These are phyloP conservation scores for Saccharum officinarum DNA, from an alignment of 176 grass and related monocot genomes.

Conservation along the genomic window DNA sequence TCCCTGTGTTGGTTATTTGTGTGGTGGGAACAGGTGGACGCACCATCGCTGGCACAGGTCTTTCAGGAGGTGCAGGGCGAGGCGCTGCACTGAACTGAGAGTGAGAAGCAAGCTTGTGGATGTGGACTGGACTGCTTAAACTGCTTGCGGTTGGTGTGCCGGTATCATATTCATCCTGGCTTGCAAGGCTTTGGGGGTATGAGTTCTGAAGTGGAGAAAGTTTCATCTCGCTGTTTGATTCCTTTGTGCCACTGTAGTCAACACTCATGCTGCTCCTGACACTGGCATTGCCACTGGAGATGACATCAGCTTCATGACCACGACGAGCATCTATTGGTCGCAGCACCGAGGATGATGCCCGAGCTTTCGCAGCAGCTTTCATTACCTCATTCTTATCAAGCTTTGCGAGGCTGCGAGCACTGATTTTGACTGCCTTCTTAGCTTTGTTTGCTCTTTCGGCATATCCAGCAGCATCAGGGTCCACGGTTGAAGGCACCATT, in stretches of 20 bases:
- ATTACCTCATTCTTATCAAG: conserved; percentile 84
- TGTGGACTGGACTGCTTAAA: conserved; percentile 73
- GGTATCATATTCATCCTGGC: conserved; percentile 78
- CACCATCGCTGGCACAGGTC: conserved; percentile 16
- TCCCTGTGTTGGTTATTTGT: conserved; percentile 40
- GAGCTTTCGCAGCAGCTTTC: conserved; percentile 90
- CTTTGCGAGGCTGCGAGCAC: conserved; percentile 96
- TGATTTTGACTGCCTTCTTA: conserved; percentile 89
- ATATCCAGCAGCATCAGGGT: conserved; percentile 79
- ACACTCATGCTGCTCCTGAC: conserved; percentile 68
- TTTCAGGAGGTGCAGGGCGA: conserved; percentile 43
- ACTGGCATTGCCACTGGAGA: conserved; percentile 71
- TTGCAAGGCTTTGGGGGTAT: conserved; percentile 71
- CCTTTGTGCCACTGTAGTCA: conserved; percentile 63
- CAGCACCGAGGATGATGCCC: conserved; percentile 90
- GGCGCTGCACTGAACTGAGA: conserved; percentile 33
- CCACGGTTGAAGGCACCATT: conserved; percentile 86
- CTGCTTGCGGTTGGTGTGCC: conserved; percentile 77
- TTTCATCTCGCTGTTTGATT: conserved; percentile 59
- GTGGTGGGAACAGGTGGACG: conserved; percentile 47
- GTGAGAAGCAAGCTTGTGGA: conserved; percentile 49
- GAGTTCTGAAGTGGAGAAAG: conserved; percentile 66
- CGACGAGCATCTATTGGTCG: conserved; percentile 62
- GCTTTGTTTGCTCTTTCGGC: conserved; percentile 76
- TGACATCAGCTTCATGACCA: conserved; percentile 61